Evolutionary conservation across 2,329 filamentous ascomycete genomes (phyloP).

Genomic region (Diaporthe sp.): DNA sequence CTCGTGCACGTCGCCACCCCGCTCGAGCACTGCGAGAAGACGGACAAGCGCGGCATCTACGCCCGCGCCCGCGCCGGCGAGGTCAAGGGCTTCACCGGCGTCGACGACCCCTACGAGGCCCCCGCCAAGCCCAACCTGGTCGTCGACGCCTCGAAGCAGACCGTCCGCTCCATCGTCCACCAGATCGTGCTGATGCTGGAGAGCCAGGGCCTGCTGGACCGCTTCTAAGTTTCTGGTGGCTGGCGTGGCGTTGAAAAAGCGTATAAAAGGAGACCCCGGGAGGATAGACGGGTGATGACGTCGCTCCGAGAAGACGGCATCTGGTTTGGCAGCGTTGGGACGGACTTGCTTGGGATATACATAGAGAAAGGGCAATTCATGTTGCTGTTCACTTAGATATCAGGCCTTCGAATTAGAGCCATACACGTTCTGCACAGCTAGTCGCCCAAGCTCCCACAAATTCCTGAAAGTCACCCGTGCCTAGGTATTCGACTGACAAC

Average conservation of each 20-base stretch:
- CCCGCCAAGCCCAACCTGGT: conserved; percentile 86
- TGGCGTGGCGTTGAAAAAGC: conserved; percentile 7
- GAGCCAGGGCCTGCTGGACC: conserved; percentile 88
- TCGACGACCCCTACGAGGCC: conserved; percentile 95
- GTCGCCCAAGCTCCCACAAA: background rate
- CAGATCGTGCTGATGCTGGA: conserved; percentile 96
- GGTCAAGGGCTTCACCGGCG: conserved; percentile 98
- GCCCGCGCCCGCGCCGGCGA: conserved; percentile 85
- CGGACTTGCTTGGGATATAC: conserved; percentile 22
- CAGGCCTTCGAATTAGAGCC: conserved; percentile 21
- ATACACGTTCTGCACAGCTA: conserved; percentile 4
- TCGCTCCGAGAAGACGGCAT: conserved; percentile 6
- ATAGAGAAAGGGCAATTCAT: conserved; percentile 21
- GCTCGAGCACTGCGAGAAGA: conserved; percentile 94
- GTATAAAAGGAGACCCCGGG: background rate
- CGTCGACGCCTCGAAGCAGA: conserved; percentile 88
- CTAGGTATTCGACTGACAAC: background rate
- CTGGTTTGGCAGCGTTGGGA: conserved; percentile 13
- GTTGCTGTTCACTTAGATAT: conserved; percentile 25
- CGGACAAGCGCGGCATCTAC: conserved; percentile 93
- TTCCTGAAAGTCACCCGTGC: background rate
- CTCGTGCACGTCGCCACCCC: conserved; percentile 95
- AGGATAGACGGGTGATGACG: conserved; percentile 5
- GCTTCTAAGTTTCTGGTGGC: conserved; percentile 57
- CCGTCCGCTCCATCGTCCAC: conserved; percentile 93